These are phyloP conservation scores for Conidiobolus incongruus DNA, from an alignment of 371 early-diverging fungal species.

Conservation along the genomic window DNA sequence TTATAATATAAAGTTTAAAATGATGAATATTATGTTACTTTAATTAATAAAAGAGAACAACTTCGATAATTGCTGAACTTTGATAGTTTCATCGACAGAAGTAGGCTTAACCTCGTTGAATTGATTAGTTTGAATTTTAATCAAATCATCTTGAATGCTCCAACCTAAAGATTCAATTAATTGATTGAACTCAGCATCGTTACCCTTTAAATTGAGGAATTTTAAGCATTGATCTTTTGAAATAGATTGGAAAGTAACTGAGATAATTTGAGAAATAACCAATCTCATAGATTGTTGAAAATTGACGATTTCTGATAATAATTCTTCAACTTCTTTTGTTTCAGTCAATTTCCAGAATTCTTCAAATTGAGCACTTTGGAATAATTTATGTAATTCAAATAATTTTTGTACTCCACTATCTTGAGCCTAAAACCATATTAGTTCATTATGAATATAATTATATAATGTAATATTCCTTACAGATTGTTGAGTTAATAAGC, in stretches of 20 bases:
- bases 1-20: too few relatives aligned
- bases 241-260: conserved; percentile 64
- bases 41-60: too few relatives aligned
- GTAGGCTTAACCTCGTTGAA: too few relatives aligned
- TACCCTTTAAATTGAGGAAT: conserved; percentile 31
- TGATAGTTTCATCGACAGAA: too few relatives aligned
- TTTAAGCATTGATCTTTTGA: conserved; percentile 19
- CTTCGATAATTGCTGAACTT: too few relatives aligned
- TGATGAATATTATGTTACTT: too few relatives aligned
- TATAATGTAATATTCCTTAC: background rate
- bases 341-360: conserved; percentile 53
- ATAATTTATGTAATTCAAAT: conserved; percentile 42
- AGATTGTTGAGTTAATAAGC: conserved; percentile 22
- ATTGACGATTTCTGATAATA: conserved; percentile 32
- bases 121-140: too few relatives aligned
- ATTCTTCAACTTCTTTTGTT: conserved; percentile 22
- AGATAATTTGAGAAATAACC: conserved; percentile 42
- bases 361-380: conserved; percentile 54
- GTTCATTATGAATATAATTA: background rate
- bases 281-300: conserved; percentile 53
- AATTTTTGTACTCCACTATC: conserved; percentile 36
- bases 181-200: too few relatives aligned
- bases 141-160: too few relatives aligned
- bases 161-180: too few relatives aligned
- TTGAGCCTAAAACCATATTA: conserved; percentile 7